Evolutionary conservation across 2,329 filamentous ascomycete genomes (phyloP).

Genomic region (Clonostachys rosea): DNA sequence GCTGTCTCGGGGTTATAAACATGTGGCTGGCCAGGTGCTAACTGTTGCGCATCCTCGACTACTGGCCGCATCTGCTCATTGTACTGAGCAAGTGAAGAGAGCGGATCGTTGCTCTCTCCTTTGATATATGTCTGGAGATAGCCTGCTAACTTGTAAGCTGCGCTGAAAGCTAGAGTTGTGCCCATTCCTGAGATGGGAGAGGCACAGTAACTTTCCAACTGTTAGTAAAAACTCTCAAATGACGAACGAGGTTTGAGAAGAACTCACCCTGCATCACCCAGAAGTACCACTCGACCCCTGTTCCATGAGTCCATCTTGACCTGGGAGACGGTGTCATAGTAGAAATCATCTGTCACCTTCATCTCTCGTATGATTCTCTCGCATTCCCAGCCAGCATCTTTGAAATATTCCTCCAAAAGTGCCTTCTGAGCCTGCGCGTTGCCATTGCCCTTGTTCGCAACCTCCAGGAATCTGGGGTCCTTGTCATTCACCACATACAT

Average conservation of each 20-base stretch:
- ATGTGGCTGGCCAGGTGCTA: too few relatives aligned
- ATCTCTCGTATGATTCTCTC: conserved; percentile 26
- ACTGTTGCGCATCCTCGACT: too few relatives aligned
- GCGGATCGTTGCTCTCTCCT: too few relatives aligned
- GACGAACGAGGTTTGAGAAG: too few relatives aligned
- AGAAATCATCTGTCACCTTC: conserved; percentile 32
- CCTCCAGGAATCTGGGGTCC: too few relatives aligned
- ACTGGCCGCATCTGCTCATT: too few relatives aligned
- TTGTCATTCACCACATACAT: too few relatives aligned
- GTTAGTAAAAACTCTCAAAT: conserved; percentile 1
- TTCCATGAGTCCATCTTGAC: conserved; percentile 27
- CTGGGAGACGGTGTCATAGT: conserved; percentile 32
- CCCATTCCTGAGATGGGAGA: conserved; percentile 40
- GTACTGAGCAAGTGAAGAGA: too few relatives aligned
- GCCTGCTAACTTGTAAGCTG: conserved; percentile 45
- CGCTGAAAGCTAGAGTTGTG: conserved; percentile 33
- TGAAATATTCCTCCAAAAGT: conserved; percentile 29
- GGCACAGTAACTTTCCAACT: conserved; percentile 21
- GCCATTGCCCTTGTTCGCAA: too few relatives aligned
- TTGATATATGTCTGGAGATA: conserved; percentile 14
- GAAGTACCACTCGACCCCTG: conserved; percentile 32
- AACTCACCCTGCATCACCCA: conserved; percentile 39
- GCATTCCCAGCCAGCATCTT: conserved; percentile 39
- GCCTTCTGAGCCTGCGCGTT: conserved; percentile 24
- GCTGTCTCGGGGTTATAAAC: too few relatives aligned